A percentile compares a stretch with the other conserved stretches of the same genome.
phyloP scores from a whole-genome alignment of 331 rosid species.

The Quercus tomentella region DNA sequence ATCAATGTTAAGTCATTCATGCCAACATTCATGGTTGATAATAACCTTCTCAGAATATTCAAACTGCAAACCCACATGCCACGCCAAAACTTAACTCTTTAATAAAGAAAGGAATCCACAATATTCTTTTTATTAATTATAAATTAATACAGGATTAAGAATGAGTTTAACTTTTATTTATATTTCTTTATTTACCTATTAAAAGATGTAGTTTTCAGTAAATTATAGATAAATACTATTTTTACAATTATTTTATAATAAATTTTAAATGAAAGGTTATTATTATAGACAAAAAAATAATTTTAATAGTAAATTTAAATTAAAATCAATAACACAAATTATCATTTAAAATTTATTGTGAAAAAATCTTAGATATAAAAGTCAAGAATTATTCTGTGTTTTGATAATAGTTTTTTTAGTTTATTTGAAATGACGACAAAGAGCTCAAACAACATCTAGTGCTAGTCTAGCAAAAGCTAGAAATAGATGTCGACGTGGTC shows the following conservation, averaged over 20 bases:
- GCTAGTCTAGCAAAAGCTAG: not conserved
- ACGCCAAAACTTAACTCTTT: not conserved
- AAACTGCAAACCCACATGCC: not conserved
- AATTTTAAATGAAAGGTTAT: too few species aligned
- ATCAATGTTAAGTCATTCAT: not conserved
- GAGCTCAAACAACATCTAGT: not conserved
- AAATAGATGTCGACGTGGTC: conserved; percentile 1
- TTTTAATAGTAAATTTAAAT: too few species aligned
- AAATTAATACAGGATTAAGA: too few species aligned
- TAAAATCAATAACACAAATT: accelerated
- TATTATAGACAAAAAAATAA: accelerated
- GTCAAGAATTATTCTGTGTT: not conserved
- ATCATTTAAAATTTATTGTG: accelerated
- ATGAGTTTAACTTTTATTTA: too few species aligned
- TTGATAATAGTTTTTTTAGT: not conserved
- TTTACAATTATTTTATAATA: too few species aligned
- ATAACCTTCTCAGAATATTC: not conserved
- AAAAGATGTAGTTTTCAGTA: too few species aligned
- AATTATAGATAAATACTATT: too few species aligned
- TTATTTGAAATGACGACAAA: not conserved
- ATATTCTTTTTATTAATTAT: too few species aligned
- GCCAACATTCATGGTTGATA: not conserved
- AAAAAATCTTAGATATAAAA: not conserved
- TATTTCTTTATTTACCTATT: too few species aligned
- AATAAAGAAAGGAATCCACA: too few species aligned